Conservation (phyloP, 1,284 basidiomycete genomes). For the Trichosporon asahii region DNA sequence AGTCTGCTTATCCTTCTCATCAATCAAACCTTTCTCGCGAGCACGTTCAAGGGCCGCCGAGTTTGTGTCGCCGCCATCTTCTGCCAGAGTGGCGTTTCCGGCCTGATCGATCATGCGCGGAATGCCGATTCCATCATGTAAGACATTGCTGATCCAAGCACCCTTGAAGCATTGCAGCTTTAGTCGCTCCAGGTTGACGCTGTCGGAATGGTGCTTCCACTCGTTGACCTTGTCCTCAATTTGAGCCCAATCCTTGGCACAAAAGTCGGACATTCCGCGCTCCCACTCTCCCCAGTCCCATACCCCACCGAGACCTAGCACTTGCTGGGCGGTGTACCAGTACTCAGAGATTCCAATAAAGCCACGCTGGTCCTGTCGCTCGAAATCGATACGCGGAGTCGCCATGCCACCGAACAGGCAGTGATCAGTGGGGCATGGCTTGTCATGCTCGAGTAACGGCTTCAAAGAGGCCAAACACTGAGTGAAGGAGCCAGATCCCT, state of each 20-base stretch:
- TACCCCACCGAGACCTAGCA: slow-evolving; percentile 87
- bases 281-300: slow-evolving; percentile 97
- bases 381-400: slow-evolving; percentile 79
- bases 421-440: slow-evolving; percentile 75
- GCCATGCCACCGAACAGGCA: slow-evolving; percentile 98
- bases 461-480: slow-evolving; percentile 71
- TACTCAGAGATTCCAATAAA: slow-evolving; percentile 99
- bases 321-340: slow-evolving; percentile 89
- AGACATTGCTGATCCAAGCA: slow-evolving; percentile 93
- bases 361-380: slow-evolving; percentile 63
- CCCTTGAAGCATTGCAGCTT: slow-evolving; percentile 99
- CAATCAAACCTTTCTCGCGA: slow-evolving; percentile 67
- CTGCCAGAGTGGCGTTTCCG: slow-evolving; percentile 60
- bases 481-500: slow-evolving; percentile 89
- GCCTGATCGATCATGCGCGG: slow-evolving; percentile 83
- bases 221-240: slow-evolving; percentile 68
- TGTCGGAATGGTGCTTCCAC: slow-evolving; percentile 37
- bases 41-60: slow-evolving; percentile 71
- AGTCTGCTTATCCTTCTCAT: slow-evolving; percentile 57
- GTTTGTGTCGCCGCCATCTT: slow-evolving; percentile 51
- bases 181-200: slow-evolving; percentile 56
- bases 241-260: slow-evolving; percentile 71
- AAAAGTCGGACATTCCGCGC: slow-evolving; percentile 83
- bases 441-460: slow-evolving; percentile 78
- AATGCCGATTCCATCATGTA: slow-evolving; percentile 94